Evolutionary conservation across 441 rosid species (phyloP), one percentile per base, ranked within the genome.

Genomic region (Dalechampia spathulata): DNA sequence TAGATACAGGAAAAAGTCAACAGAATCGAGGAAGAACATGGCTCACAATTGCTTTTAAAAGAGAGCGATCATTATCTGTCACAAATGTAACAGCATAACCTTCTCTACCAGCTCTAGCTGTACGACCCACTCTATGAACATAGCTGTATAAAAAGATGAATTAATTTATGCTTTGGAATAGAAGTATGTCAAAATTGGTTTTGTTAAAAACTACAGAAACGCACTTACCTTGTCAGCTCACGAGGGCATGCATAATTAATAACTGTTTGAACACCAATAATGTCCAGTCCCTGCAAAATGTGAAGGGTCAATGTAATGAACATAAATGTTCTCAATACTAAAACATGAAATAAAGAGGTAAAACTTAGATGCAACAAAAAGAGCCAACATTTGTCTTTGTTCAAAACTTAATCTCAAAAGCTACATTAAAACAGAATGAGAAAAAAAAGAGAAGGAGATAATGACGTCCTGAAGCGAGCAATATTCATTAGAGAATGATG

Each of bases 101-200:
- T 76, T 87, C 84, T 73, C 94, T 84, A 15, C 99, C 98, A 62
- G 96, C 99, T 85, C 98, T 81, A 52, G 98, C 98, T 46, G 96
- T 90, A 54, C 96, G 87, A 61, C 98, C 98, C 12, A 94, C 99
- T 70, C 96, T 82, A 71, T 94, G 99, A 70, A 87, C 80, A 61
- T 94, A 90, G 67, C 99, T 94, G 84, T 59, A 62, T 27, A 62
- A 52, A 42, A 57, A 60, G 70, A 70, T 36, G 53, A 45, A 48
- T 54, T 45, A 10, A 28, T 11, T 47, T n/a, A n/a, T n/a, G n/a
- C n/a, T n/a, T n/a, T n/a, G n/a, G n/a, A n/a, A n/a, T n/a, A n/a
- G n/a, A n/a, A n/a, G n/a, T n/a, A n/a, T n/a, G n/a, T n/a, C n/a
- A n/a, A n/a, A n/a, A n/a, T n/a, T n/a, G n/a, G n/a, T n/a, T n/a